Percentiles rank a stretch among this genome's conserved stretches.
Evolutionary conservation across 192 early-diverging fungal species (phyloP).

Genomic region (Jimgerdemannia flammicorona): DNA sequence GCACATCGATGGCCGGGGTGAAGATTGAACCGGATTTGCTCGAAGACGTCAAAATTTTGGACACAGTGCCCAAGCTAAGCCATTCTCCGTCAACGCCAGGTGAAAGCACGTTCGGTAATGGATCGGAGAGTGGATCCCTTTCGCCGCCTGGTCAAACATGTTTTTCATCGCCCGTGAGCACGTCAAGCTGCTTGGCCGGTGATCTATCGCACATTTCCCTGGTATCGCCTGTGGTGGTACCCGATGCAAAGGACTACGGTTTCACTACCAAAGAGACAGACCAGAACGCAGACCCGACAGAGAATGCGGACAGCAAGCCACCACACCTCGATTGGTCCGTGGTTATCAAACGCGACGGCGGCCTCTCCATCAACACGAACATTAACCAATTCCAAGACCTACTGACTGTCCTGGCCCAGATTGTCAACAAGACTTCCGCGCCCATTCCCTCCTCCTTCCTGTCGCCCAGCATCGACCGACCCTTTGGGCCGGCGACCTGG

Average conservation of each 20-base stretch:
- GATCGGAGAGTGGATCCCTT: no score
- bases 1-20: background rate
- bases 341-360: background rate
- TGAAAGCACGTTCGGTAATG: no score
- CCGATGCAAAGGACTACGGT: no score
- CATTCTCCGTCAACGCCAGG: no score
- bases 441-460: background rate
- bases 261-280: no score
- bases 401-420: background rate
- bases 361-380: background rate
- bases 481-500: background rate
- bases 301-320: background rate
- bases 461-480: background rate
- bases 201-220: no score
- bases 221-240: no score
- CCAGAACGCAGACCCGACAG: background rate
- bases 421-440: background rate
- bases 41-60: background rate
- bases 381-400: background rate
- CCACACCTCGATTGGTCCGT: background rate
- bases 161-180: no score
- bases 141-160: no score
- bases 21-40: background rate
- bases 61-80: background rate
- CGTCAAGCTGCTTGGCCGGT: no score